Evolutionary conservation across 2,329 filamentous ascomycete genomes (phyloP).

Genomic region (Uncinocarpus reesii): DNA sequence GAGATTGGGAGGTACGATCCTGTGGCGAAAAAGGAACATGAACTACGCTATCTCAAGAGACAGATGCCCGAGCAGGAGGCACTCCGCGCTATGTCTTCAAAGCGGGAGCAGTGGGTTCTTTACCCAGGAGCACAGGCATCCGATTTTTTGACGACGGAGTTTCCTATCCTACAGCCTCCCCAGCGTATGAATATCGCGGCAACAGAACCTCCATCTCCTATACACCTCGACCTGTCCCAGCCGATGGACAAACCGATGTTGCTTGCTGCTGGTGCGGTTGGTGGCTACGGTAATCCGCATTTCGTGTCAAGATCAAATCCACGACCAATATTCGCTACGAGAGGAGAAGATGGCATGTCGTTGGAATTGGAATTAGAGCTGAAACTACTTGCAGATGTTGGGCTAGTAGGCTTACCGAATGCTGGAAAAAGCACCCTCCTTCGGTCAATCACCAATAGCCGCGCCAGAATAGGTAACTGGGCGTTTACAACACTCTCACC

Average conservation of each 20-base stretch:
- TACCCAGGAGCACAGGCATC: conserved; percentile 71
- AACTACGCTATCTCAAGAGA: conserved; percentile 16
- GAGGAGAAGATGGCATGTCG: conserved; percentile 67
- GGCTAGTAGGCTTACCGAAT: conserved; percentile 87
- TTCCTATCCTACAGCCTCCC: conserved; percentile 48
- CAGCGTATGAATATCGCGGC: conserved; percentile 49
- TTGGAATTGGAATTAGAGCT: conserved; percentile 79
- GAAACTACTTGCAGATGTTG: conserved; percentile 89
- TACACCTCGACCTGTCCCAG: conserved; percentile 61
- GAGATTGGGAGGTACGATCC: conserved; percentile 74
- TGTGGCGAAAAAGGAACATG: conserved; percentile 53
- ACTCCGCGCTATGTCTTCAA: conserved; percentile 33
- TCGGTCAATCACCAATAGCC: conserved; percentile 75
- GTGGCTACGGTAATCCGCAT: conserved; percentile 86
- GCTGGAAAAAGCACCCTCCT: conserved; percentile 91
- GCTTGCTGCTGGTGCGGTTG: conserved; percentile 75
- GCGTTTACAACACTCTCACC: conserved; percentile 92
- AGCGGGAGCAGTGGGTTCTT: conserved; percentile 68
- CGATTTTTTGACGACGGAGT: conserved; percentile 51
- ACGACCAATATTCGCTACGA: conserved; percentile 78
- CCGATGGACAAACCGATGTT: conserved; percentile 77
- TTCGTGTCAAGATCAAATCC: conserved; percentile 68
- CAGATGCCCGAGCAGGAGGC: conserved; percentile 30
- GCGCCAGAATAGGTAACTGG: conserved; percentile 85
- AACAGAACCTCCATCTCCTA: conserved; percentile 60